phyloP scores from a whole-genome alignment of 768 basidiomycete genomes.

The Pleurotus salmoneostramineus region DNA sequence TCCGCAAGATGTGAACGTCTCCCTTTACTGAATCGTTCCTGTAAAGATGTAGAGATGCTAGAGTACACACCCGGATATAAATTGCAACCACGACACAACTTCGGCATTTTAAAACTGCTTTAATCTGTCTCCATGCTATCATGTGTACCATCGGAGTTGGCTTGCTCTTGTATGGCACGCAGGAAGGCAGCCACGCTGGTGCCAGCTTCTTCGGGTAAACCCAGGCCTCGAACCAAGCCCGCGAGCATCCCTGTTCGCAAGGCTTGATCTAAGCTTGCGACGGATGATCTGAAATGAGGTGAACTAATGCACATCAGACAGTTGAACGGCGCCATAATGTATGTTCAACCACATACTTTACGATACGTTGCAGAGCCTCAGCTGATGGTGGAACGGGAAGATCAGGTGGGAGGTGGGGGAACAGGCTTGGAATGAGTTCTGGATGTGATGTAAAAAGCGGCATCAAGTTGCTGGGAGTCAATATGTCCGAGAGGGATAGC shows the following conservation, averaged over 20 bases:
- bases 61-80: background rate
- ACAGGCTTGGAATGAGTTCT: conserved; percentile 62
- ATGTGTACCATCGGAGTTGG: conserved; percentile 40
- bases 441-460: conserved; percentile 72
- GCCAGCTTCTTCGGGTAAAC: conserved; percentile 84
- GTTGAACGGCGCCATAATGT: background rate
- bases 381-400: conserved; percentile 64
- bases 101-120: conserved; percentile 4
- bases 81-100: no score
- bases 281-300: conserved; percentile 79
- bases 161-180: conserved; percentile 75
- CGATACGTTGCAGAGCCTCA: conserved; percentile 68
- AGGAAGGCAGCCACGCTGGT: conserved; percentile 75
- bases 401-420: conserved; percentile 81
- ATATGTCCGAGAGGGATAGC: conserved; percentile 67
- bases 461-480: conserved; percentile 68
- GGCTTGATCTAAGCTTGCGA: conserved; percentile 80
- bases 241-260: conserved; percentile 77
- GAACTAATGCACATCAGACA: conserved; percentile 35
- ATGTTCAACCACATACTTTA: conserved; percentile 36
- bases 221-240: conserved; percentile 71
- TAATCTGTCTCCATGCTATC: conserved; percentile 84
- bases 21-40: no score
- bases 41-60: background rate
- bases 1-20: no score